Percentiles rank a stretch among this genome's conserved stretches.
phyloP scores from a whole-genome alignment of 225 moss, liverwort and hornwort species.

The Bryoerythrophyllum caledonicum region DNA sequence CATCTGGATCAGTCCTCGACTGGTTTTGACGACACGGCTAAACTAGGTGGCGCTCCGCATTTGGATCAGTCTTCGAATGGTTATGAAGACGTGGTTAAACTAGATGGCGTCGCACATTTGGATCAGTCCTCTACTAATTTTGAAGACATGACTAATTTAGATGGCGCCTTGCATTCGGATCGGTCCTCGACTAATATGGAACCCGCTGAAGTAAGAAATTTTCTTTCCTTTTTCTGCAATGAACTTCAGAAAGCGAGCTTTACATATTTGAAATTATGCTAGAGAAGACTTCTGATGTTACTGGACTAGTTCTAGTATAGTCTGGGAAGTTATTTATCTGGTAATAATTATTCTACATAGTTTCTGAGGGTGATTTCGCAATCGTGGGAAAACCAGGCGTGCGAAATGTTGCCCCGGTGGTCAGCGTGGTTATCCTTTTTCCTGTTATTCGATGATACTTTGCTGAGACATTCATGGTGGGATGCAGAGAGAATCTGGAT shows the following conservation, averaged over 20 bases:
- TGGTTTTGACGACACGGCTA: conserved; percentile 7
- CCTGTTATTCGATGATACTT: conserved; percentile 6
- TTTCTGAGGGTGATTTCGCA: conserved; percentile 6
- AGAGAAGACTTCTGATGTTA: background rate
- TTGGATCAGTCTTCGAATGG: too few relatives aligned
- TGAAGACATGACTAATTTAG: background rate
- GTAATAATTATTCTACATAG: background rate
- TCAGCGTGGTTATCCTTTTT: conserved; percentile 1
- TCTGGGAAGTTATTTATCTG: background rate
- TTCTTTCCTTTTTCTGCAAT: background rate
- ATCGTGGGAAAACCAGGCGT: background rate
- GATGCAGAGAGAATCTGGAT: conserved; percentile 23
- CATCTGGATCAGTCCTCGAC: conserved; percentile 25
- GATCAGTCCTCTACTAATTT: too few relatives aligned
- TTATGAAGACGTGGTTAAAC: too few relatives aligned
- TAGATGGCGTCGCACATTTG: too few relatives aligned
- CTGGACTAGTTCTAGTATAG: background rate
- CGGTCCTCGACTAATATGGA: conserved; percentile 20
- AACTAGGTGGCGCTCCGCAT: too few relatives aligned
- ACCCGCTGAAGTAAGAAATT: conserved; percentile 24
- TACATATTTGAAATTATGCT: background rate
- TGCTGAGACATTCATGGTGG: conserved; percentile 23
- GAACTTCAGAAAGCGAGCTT: conserved; percentile 1
- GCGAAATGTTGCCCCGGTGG: background rate
- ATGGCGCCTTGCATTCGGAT: conserved; percentile 26